phyloP scores from a whole-genome alignment of 2,329 filamentous ascomycete genomes.

The Zelopaecilomyces penicillatus region DNA sequence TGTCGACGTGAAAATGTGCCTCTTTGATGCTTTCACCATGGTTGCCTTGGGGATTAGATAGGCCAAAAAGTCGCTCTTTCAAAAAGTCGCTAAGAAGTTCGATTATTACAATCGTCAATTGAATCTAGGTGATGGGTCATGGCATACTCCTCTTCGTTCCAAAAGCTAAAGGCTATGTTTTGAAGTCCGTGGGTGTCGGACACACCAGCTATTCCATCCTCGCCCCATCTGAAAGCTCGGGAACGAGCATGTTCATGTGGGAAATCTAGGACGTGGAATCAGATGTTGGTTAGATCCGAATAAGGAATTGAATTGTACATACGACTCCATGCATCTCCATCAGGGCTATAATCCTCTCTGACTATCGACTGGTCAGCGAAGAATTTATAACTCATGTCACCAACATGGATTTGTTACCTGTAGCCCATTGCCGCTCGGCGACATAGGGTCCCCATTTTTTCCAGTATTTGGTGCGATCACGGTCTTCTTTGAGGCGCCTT shows the following conservation, averaged over 20 bases:
- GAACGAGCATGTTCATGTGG: conserved; percentile 86
- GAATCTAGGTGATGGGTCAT: background rate
- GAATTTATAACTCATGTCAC: background rate
- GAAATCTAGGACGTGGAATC: conserved; percentile 55
- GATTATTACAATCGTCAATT: conserved; percentile 28
- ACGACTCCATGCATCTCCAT: conserved; percentile 95
- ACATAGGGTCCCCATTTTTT: conserved; percentile 97
- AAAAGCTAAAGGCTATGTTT: conserved; percentile 93
- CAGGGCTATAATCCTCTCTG: conserved; percentile 81
- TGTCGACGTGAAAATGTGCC: conserved; percentile 92
- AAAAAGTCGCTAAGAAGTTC: conserved; percentile 61
- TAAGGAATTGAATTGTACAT: conserved; percentile 31
- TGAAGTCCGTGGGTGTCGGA: conserved; percentile 83
- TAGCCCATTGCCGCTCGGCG: conserved; percentile 91
- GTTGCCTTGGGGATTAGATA: conserved; percentile 94
- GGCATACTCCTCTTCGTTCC: conserved; percentile 86
- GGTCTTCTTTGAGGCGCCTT: conserved; percentile 79
- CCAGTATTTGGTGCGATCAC: conserved; percentile 82
- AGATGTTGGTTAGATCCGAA: background rate
- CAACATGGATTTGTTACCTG: conserved; percentile 44
- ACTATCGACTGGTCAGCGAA: conserved; percentile 36
- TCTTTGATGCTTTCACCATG: conserved; percentile 97
- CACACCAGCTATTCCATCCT: conserved; percentile 93
- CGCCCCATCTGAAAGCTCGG: conserved; percentile 87
- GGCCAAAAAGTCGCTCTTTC: conserved; percentile 88